phyloP scores from a whole-genome alignment of 257 asterid species.

The Nicotiana benthamiana region DNA sequence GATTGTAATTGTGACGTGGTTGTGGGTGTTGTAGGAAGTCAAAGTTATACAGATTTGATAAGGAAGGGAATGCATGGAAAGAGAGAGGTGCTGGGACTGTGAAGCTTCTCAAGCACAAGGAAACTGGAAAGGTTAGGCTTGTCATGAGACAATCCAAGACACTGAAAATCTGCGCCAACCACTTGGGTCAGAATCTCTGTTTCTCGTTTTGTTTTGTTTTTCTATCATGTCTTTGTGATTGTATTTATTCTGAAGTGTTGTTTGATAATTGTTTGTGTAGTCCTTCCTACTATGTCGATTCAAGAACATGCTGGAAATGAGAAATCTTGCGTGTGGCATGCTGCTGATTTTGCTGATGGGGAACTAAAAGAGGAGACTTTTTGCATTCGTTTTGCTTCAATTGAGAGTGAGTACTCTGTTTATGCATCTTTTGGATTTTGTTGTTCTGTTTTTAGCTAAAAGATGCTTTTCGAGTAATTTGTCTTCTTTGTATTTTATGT shows the following conservation, averaged over 20 bases:
- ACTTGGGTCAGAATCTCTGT: conserved; percentile 45
- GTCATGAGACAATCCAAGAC: conserved; percentile 93
- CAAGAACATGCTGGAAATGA: conserved; percentile 87
- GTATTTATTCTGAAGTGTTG: neutral
- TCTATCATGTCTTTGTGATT: neutral
- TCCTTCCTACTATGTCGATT: conserved; percentile 47
- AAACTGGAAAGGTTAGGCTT: conserved; percentile 66
- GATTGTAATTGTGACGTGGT: neutral
- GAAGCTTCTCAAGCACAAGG: conserved; percentile 75
- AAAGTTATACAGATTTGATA: conserved; percentile 82
- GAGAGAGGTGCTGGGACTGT: conserved; percentile 90
- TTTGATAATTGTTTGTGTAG: conserved; percentile 21
- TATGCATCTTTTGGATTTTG: neutral
- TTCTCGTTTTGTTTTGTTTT: neutral
- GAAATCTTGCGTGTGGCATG: conserved; percentile 87
- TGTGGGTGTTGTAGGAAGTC: conserved; percentile 48
- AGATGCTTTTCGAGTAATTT: neutral
- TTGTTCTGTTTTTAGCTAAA: neutral
- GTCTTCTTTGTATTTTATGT: neutral
- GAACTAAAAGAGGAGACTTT: conserved; percentile 79
- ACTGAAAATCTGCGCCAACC: conserved; percentile 87
- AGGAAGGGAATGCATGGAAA: conserved; percentile 84
- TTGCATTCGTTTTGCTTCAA: conserved; percentile 60
- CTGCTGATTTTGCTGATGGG: conserved; percentile 79
- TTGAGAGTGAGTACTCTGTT: conserved; percentile 55